phyloP scores from a whole-genome alignment of 805 yeast genomes.

The Pichia rugopelliculosa region DNA sequence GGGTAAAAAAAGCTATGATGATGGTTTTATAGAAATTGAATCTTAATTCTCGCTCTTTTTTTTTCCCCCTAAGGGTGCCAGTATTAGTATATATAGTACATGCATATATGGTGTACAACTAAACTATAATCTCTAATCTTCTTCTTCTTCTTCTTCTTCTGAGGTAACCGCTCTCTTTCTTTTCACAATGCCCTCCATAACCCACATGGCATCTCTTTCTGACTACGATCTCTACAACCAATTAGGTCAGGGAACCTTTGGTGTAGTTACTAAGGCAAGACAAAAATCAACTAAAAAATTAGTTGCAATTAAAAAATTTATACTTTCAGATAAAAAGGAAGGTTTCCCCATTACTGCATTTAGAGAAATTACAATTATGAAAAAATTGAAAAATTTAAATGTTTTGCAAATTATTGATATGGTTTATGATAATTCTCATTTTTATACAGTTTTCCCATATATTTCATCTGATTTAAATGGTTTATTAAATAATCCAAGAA shows the following conservation, averaged over 20 bases:
- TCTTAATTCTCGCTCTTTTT: too few species aligned
- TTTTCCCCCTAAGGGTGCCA: too few species aligned
- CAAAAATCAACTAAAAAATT: conserved; percentile 43
- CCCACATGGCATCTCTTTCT: conserved; percentile 23
- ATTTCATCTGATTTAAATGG: conserved; percentile 93
- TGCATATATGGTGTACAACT: not conserved
- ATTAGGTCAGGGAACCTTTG: conserved; percentile 82
- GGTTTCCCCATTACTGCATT: conserved; percentile 92
- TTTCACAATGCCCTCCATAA: not conserved
- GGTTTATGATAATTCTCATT: conserved; percentile 49
- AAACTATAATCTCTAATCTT: not conserved
- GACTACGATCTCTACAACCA: conserved; percentile 32
- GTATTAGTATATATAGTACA: too few species aligned
- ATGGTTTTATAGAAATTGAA: too few species aligned
- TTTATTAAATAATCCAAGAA: conserved; percentile 68
- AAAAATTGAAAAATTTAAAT: conserved; percentile 59
- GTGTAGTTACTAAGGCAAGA: conserved; percentile 78
- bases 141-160: too few species aligned
- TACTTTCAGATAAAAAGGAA: conserved; percentile 70
- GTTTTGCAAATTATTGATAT: conserved; percentile 74
- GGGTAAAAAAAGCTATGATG: not conserved
- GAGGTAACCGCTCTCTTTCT: too few species aligned
- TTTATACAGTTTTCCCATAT: conserved; percentile 87
- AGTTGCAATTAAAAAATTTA: conserved; percentile 83
- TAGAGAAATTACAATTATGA: conserved; percentile 81